Conservation (phyloP, 177 flowering plant species). For the Telopea speciosissima region DNA sequence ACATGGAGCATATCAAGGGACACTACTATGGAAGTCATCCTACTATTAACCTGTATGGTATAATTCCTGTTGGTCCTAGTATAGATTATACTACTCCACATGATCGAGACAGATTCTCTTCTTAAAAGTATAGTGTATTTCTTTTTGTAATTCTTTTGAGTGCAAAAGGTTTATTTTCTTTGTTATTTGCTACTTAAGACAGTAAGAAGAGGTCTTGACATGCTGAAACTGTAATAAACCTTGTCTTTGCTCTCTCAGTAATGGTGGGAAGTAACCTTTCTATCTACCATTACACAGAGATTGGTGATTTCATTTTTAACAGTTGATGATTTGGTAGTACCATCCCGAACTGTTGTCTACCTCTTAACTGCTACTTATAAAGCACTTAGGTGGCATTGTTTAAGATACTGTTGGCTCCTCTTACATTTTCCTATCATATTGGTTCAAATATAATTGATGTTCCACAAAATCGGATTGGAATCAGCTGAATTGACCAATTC, state of each 20-base stretch:
- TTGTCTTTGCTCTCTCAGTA: background rate
- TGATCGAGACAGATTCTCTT: constrained; percentile 61
- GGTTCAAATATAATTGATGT: too few species aligned
- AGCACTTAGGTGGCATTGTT: too few species aligned
- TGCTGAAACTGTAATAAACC: background rate
- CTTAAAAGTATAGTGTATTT: constrained; percentile 10
- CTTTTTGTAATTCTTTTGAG: too few species aligned
- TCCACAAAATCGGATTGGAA: too few species aligned
- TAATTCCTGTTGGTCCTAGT: constrained; percentile 66
- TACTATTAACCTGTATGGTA: constrained; percentile 74
- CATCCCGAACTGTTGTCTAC: too few species aligned
- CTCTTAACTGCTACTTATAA: too few species aligned
- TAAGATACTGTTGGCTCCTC: too few species aligned
- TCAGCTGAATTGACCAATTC: too few species aligned
- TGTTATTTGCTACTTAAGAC: background rate
- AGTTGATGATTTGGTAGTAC: background rate
- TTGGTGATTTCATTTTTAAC: background rate
- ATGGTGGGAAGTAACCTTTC: background rate
- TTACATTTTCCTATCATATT: too few species aligned
- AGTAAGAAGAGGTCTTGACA: background rate
- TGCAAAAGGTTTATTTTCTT: background rate
- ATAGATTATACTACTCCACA: constrained; percentile 67
- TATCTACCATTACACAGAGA: background rate
- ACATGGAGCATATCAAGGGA: constrained; percentile 83
- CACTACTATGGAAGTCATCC: constrained; percentile 97